Base-by-base conservation (phyloP, 805 yeast genomes). In the Suhomyces canberraensis region DNA sequence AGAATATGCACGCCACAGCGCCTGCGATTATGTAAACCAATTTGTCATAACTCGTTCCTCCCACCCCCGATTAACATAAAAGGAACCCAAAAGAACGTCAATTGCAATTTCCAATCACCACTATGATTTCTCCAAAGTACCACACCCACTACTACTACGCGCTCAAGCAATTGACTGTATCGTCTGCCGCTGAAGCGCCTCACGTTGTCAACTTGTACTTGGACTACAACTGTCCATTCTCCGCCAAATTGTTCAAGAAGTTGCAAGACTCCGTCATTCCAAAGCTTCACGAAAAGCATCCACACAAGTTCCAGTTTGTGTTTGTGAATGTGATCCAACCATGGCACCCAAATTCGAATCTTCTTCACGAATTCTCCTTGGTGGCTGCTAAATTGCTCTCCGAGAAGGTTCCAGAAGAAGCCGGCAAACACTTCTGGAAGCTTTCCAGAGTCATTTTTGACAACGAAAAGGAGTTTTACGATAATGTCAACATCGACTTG, bases 271-370 rank as follows among this genome's bases (percentile, higher is more conserved):
- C 69, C 24, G 66, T 84, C 6, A 67, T 79, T 26, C 89, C 88
- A 14, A 43, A 52, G 19, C 59, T 81, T 31, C 66, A 71, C 33
- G 44, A 57, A 20, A 60, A 68, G 36, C 61, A 66, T 35, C 74
- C 80, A 1, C 69, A 69, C 39, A 56, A 73, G 41, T 75, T 81
- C 48, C 76, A 77, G 46, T 71, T 85, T 42, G 75, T 79, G 8
- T 77, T 82, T 57, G 73, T 79, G 43, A 82, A 85, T 51, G 88
- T 81, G 27, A 69, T 84, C n/a, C 96, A 88, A 64, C 93, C 95
- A 46, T 88, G 95, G 95, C 96, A 88, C 56, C 81, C 90, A 29
- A 76, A 79, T 38, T 81, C 91, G 1, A 73, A 76, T 4, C 60
- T 77, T 25, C 65, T 79, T 26, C 82, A 83, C 54, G 95, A 88